Conservation (phyloP, 1,284 basidiomycete species). For the Golubevia sp. region DNA sequence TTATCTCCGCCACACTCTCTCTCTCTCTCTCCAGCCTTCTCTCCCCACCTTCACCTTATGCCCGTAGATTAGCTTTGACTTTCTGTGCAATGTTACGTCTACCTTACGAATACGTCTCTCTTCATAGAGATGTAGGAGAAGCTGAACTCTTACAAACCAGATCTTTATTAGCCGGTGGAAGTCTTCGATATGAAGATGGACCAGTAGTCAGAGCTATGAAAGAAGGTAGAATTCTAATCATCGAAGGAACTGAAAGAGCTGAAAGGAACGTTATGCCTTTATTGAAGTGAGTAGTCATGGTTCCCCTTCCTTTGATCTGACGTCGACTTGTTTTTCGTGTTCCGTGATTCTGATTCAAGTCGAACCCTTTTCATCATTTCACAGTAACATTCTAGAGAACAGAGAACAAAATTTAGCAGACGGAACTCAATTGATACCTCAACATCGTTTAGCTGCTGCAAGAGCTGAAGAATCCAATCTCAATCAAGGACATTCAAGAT, state of each 20-base stretch:
- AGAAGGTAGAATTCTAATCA: slow-evolving; percentile 57
- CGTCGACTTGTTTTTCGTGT: too few relatives aligned
- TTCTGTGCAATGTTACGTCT: slow-evolving; percentile 59
- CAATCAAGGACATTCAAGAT: slow-evolving; percentile 17
- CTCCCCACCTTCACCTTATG: slow-evolving; percentile 58
- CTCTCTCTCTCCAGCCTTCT: slow-evolving; percentile 23
- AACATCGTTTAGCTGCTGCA: slow-evolving; percentile 44
- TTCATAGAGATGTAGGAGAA: slow-evolving; percentile 62
- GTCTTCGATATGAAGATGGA: slow-evolving; percentile 56
- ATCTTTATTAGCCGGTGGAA: slow-evolving; percentile 48
- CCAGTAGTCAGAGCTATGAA: slow-evolving; percentile 62
- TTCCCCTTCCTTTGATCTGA: too few relatives aligned
- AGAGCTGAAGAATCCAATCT: slow-evolving; percentile 25
- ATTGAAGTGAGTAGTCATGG: background rate
- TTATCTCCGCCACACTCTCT: background rate
- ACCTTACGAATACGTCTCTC: slow-evolving; percentile 58
- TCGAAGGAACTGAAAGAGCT: slow-evolving; percentile 62
- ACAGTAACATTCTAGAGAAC: too few relatives aligned
- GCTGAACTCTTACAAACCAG: slow-evolving; percentile 61
- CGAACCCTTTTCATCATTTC: too few relatives aligned
- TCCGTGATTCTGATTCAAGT: too few relatives aligned
- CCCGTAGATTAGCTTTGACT: slow-evolving; percentile 60
- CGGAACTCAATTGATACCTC: slow-evolving; percentile 61
- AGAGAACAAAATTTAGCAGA: slow-evolving; percentile 55
- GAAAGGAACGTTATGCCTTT: slow-evolving; percentile 58